Percentiles rank a stretch among this genome's conserved stretches.
Conservation (phyloP, 2,329 filamentous ascomycete genomes). For the Gnomoniopsis smithogilvyi region DNA sequence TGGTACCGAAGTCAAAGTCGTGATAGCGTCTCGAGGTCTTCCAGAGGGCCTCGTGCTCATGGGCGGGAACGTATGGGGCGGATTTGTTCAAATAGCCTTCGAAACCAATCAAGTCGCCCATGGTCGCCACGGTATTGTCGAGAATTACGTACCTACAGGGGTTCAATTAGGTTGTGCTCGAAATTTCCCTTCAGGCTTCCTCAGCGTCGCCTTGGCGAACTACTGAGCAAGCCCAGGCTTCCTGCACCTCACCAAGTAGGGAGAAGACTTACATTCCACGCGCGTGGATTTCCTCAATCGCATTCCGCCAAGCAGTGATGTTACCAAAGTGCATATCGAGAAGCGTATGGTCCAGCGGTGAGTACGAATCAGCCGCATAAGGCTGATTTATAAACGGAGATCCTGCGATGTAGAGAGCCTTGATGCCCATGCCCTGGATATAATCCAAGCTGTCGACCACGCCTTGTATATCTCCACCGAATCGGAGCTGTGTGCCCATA, state of each 20-base stretch:
- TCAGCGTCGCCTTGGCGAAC: too few species aligned
- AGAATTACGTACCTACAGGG: slow-evolving; percentile 36
- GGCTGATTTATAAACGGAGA: slow-evolving; percentile 62
- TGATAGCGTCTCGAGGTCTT: slow-evolving; percentile 51
- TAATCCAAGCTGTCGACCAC: slow-evolving; percentile 61
- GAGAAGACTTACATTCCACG: slow-evolving; percentile 60
- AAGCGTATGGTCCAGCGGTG: slow-evolving; percentile 57
- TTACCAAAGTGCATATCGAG: slow-evolving; percentile 61
- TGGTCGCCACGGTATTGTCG: slow-evolving; percentile 63
- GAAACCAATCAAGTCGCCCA: slow-evolving; percentile 59
- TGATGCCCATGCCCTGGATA: slow-evolving; percentile 62
- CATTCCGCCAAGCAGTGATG: slow-evolving; percentile 53
- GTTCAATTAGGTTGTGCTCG: background rate
- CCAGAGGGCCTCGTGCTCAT: slow-evolving; percentile 55
- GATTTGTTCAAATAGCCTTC: slow-evolving; percentile 56
- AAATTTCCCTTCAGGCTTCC: too few species aligned
- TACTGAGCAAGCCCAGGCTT: background rate
- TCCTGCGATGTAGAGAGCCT: slow-evolving; percentile 60
- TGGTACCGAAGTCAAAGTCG: slow-evolving; percentile 53
- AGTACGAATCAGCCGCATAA: slow-evolving; percentile 60
- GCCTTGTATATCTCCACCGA: slow-evolving; percentile 58
- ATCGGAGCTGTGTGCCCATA: slow-evolving; percentile 58
- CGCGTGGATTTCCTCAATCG: slow-evolving; percentile 56
- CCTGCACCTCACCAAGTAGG: background rate
- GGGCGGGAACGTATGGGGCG: slow-evolving; percentile 46